A percentile compares a stretch with the other conserved stretches of the same genome.
These are phyloP conservation scores for Debaryomyces castellii DNA, from an alignment of 805 yeast species.

Conservation along the genomic window DNA sequence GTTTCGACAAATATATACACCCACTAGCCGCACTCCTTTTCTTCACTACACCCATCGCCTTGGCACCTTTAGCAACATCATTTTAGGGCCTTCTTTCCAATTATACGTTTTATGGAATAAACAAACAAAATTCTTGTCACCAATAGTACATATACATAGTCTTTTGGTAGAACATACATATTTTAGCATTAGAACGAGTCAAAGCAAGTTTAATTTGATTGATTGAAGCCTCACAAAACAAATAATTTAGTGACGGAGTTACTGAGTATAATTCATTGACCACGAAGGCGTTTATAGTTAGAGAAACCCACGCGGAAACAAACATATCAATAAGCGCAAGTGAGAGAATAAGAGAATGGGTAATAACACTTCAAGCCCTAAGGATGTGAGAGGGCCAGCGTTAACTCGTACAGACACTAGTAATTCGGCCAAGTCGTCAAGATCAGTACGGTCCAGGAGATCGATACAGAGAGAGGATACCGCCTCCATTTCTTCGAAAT, in stretches of 20 bases:
- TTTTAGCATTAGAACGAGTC: background rate
- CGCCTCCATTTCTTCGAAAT: conserved; percentile 20
- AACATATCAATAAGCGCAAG: background rate
- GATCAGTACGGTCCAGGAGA: conserved; percentile 44
- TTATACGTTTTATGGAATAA: background rate
- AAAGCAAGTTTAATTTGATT: background rate
- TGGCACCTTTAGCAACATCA: conserved; percentile 1
- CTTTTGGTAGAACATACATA: background rate
- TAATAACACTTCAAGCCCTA: conserved; percentile 48
- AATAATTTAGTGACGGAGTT: background rate
- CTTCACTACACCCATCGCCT: conserved; percentile 1
- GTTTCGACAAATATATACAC: background rate
- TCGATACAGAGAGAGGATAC: conserved; percentile 22
- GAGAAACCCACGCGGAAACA: background rate
- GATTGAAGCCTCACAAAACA: background rate
- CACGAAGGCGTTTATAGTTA: background rate
- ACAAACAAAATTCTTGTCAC: background rate
- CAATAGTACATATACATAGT: background rate
- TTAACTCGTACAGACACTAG: conserved; percentile 57
- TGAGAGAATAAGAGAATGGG: conserved; percentile 38
- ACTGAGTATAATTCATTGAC: background rate
- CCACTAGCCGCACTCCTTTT: conserved; percentile 1
- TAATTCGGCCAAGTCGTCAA: conserved; percentile 46
- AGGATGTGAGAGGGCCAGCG: conserved; percentile 34
- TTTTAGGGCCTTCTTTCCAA: background rate